A percentile compares a stretch with the other conserved stretches of the same genome.
These are phyloP conservation scores for Fraxinus pennsylvanica DNA, from an alignment of 257 asterid genomes.

Conservation along the genomic window DNA sequence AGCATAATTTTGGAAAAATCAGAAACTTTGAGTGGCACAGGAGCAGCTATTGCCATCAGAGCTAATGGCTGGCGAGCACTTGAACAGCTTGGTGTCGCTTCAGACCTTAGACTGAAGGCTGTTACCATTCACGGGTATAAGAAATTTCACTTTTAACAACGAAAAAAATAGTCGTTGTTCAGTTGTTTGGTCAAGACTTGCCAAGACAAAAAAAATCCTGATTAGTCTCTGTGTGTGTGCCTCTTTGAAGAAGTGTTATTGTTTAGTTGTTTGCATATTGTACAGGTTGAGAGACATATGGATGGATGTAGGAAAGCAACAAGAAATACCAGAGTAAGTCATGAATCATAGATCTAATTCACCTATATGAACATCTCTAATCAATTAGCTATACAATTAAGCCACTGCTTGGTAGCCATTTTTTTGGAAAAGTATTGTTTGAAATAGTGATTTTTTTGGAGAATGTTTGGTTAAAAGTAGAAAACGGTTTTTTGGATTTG, in stretches of 20 bases:
- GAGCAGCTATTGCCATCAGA: slow-evolving; percentile 38
- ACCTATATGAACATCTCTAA: not conserved
- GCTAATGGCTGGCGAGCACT: slow-evolving; percentile 51
- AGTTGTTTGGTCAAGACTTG: not conserved
- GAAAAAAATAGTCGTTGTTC: not conserved
- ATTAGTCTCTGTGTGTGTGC: too few relatives aligned
- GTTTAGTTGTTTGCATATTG: too few relatives aligned
- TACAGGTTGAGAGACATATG: slow-evolving; percentile 30
- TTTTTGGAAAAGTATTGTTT: too few relatives aligned
- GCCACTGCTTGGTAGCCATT: too few relatives aligned
- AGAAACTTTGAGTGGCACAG: slow-evolving; percentile 28
- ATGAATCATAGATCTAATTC: not conserved
- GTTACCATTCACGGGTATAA: slow-evolving; percentile 29
- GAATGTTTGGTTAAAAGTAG: too few relatives aligned
- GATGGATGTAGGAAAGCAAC: slow-evolving; percentile 28
- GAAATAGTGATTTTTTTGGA: too few relatives aligned
- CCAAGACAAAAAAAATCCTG: too few relatives aligned
- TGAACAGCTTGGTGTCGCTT: slow-evolving; percentile 42
- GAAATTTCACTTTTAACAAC: not conserved
- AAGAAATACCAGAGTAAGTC: slow-evolving; percentile 33
- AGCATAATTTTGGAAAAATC: slow-evolving; percentile 38
- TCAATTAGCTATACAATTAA: not conserved
- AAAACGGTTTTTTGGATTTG: too few relatives aligned
- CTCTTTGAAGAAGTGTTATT: too few relatives aligned
- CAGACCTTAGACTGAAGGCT: slow-evolving; percentile 31